phyloP scores from a whole-genome alignment of 139 green algal genomes.

The Tetraselmis chui region DNA sequence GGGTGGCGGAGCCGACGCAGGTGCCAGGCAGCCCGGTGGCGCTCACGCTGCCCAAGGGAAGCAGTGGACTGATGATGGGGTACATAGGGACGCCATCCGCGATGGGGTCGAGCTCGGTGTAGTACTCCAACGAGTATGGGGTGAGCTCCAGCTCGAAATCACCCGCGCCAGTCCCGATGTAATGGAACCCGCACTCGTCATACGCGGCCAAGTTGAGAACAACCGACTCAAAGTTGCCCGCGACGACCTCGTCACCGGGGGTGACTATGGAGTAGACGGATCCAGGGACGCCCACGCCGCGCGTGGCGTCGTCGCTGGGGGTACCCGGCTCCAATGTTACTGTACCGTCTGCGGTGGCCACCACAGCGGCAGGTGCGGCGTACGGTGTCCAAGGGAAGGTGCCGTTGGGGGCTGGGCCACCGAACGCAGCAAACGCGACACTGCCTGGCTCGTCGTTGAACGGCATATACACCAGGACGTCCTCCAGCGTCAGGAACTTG shows the following conservation, averaged over 20 bases:
- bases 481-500: not conserved
- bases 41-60: not conserved
- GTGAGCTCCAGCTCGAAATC: constrained; percentile 4
- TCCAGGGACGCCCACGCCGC: constrained; percentile 1
- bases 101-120: not conserved
- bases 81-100: not conserved
- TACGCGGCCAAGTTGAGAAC: not conserved
- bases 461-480: not conserved
- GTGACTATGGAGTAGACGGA: constrained; percentile 4
- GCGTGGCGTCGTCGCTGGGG: not conserved
- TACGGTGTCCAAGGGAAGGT: not conserved
- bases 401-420: not conserved
- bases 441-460: constrained; percentile 7
- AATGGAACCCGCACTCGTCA: constrained; percentile 9
- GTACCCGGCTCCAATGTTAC: not conserved
- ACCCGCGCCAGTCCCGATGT: not conserved
- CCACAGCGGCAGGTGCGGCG: not conserved
- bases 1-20: not conserved
- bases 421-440: not conserved
- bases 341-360: not conserved
- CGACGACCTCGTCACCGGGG: not conserved
- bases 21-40: not conserved
- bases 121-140: not conserved
- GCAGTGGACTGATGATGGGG: not conserved
- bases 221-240: not conserved